phyloP scores from a whole-genome alignment of 1,139 yeast genomes.

The Scheffersomyces parashehatae region DNA sequence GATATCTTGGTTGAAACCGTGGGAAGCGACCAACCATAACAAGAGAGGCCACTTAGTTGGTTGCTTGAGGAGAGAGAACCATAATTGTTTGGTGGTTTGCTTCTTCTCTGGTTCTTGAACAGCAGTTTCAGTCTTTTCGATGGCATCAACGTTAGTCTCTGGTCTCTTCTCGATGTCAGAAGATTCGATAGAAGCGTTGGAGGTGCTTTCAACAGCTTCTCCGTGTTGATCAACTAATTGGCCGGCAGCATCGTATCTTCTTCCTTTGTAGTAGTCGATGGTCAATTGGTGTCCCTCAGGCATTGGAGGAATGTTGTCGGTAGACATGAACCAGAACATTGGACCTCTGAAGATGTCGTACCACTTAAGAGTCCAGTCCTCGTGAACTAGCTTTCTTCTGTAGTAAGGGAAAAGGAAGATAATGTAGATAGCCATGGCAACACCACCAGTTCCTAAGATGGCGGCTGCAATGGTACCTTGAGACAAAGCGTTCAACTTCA shows the following conservation, averaged over 20 bases:
- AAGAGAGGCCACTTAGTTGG: conserved; percentile 59
- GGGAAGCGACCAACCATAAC: conserved; percentile 49
- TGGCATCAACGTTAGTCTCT: conserved; percentile 3
- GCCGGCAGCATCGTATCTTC: conserved; percentile 40
- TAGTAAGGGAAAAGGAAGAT: conserved; percentile 63
- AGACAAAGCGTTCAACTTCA: conserved; percentile 54
- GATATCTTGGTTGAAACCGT: conserved; percentile 69
- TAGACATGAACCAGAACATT: conserved; percentile 51
- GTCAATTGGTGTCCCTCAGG: conserved; percentile 59
- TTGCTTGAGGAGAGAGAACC: conserved; percentile 43
- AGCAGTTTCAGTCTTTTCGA: conserved; percentile 8
- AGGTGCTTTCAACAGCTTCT: conserved; percentile 6
- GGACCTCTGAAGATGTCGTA: conserved; percentile 63
- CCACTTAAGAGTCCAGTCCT: conserved; percentile 69
- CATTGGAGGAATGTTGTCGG: conserved; percentile 64
- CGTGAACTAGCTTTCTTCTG: conserved; percentile 57
- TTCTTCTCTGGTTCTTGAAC: conserved; percentile 18
- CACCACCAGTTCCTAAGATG: conserved; percentile 64
- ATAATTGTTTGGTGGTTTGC: conserved; percentile 39
- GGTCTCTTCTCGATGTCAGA: conserved; percentile 12
- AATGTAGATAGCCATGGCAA: conserved; percentile 52
- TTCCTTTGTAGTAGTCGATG: conserved; percentile 66
- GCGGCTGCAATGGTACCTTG: conserved; percentile 54
- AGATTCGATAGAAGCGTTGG: conserved; percentile 3
- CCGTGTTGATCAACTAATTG: conserved; percentile 17